Percentiles rank a stretch among this genome's conserved stretches.
These are phyloP conservation scores for Coemansia sp. DNA, from an alignment of 192 early-diverging fungal species.

Conservation along the genomic window DNA sequence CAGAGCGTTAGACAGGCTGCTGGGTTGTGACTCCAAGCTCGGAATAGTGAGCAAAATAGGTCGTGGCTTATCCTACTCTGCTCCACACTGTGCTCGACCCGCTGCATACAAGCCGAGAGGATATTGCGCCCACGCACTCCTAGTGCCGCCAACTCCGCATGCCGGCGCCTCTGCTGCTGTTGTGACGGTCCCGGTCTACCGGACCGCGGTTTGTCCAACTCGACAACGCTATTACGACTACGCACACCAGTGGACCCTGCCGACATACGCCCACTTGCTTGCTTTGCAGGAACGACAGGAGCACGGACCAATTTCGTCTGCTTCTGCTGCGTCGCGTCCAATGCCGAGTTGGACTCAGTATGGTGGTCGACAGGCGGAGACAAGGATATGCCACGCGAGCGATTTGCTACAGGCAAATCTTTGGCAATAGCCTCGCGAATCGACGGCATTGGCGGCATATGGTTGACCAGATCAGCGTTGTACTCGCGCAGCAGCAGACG, in stretches of 20 bases:
- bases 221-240: neutral
- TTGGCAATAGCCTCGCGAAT: conserved; percentile 9
- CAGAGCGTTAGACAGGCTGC: conserved; percentile 93
- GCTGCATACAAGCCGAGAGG: conserved; percentile 16
- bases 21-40: conserved; percentile 96
- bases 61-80: conserved; percentile 61
- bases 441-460: conserved; percentile 10
- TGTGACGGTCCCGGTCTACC: neutral
- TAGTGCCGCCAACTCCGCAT: neutral
- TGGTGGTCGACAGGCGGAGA: neutral
- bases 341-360: neutral
- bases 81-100: conserved; percentile 24
- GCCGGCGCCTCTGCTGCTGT: neutral
- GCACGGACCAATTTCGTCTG: neutral
- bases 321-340: neutral
- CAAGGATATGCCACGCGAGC: neutral
- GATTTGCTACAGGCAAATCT: neutral
- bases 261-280: too few relatives aligned
- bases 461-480: conserved; percentile 57
- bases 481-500: conserved; percentile 77
- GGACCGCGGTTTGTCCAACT: neutral
- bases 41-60: conserved; percentile 85
- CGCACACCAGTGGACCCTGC: neutral
- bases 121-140: conserved; percentile 5
- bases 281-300: neutral